Evolutionary conservation across 345 rosid species (phyloP).

Genomic region (Euphorbia lathyris): DNA sequence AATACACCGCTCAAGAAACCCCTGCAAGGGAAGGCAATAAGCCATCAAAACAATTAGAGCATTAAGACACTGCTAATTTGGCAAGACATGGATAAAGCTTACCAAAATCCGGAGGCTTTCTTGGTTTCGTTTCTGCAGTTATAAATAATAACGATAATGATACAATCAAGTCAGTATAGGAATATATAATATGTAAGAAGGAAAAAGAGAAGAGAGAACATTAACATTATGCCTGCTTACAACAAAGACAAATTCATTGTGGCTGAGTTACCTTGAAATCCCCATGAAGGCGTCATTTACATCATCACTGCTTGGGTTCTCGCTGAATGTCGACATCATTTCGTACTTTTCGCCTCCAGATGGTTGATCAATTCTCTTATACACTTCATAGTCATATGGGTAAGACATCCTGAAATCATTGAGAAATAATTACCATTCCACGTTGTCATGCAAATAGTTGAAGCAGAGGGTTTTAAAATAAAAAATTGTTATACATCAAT

Average conservation of each 20-base stretch:
- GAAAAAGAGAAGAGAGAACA: neutral
- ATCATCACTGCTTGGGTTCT: slow-evolving; percentile 63
- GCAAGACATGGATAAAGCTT: slow-evolving; percentile 19
- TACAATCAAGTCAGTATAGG: neutral
- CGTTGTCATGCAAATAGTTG: neutral
- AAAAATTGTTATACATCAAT: neutral
- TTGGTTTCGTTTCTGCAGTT: slow-evolving; percentile 46
- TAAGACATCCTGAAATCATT: slow-evolving; percentile 61
- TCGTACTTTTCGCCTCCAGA: slow-evolving; percentile 60
- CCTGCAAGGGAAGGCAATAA: slow-evolving; percentile 36
- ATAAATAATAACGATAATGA: slow-evolving; percentile 6
- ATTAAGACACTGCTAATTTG: neutral
- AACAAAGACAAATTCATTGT: neutral
- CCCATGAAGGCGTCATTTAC: slow-evolving; percentile 75
- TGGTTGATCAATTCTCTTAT: slow-evolving; percentile 62
- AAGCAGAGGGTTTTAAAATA: neutral
- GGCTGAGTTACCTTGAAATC: slow-evolving; percentile 43
- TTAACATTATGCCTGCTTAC: too few species aligned
- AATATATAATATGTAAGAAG: neutral
- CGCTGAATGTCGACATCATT: slow-evolving; percentile 49
- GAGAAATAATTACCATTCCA: neutral
- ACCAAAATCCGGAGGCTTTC: slow-evolving; percentile 70
- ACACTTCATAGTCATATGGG: slow-evolving; percentile 59
- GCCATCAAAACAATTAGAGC: neutral
- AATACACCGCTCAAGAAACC: slow-evolving; percentile 54